A percentile compares a stretch with the other conserved stretches of the same genome.
phyloP scores from a whole-genome alignment of 495 filamentous ascomycete species.

The Aspergillus biplanus region DNA sequence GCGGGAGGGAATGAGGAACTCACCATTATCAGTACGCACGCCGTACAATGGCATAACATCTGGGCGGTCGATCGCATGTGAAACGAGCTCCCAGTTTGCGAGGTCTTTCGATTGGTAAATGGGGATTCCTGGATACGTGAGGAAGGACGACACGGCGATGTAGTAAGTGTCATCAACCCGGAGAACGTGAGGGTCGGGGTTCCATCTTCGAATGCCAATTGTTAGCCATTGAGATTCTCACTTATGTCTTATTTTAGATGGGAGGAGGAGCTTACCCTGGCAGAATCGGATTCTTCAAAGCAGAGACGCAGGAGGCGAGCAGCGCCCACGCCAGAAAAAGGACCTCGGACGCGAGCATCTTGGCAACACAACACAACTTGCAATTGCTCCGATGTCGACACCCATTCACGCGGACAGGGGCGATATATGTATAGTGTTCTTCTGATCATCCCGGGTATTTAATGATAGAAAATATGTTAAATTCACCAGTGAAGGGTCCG shows the following conservation, averaged over 20 bases:
- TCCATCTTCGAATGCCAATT: background rate
- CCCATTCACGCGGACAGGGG: too few relatives aligned
- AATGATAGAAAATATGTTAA: too few relatives aligned
- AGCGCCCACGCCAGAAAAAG: background rate
- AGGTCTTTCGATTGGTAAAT: conserved; percentile 9
- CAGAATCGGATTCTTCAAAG: background rate
- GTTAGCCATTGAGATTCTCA: background rate
- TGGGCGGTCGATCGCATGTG: background rate
- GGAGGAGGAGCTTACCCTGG: background rate
- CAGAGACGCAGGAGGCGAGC: background rate
- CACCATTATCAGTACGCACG: background rate
- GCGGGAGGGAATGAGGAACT: background rate
- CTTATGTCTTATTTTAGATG: background rate
- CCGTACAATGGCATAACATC: background rate
- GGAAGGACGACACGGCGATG: background rate
- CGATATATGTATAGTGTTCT: too few relatives aligned
- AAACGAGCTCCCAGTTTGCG: conserved; percentile 5
- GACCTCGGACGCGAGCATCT: background rate
- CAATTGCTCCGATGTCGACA: background rate
- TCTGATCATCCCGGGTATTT: too few relatives aligned
- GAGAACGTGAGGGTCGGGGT: background rate
- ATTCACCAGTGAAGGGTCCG: too few relatives aligned
- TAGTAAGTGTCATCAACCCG: background rate
- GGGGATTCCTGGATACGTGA: conserved; percentile 1
- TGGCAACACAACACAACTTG: background rate